Conservation (phyloP, 257 asterid species). For the Echium plantagineum region DNA sequence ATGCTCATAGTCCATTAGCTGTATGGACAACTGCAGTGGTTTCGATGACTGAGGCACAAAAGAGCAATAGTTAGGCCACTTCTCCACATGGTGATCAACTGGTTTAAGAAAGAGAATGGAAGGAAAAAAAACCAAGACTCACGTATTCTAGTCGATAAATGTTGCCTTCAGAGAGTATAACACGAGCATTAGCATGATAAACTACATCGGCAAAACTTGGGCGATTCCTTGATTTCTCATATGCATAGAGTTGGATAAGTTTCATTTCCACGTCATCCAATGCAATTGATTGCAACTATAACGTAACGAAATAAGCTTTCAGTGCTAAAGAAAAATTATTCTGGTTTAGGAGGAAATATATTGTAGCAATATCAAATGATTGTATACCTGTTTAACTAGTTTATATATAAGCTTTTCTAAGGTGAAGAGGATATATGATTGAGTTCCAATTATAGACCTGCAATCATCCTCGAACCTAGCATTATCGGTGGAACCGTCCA, state of each 20-base stretch:
- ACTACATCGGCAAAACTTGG: constrained; percentile 44
- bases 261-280: constrained; percentile 60
- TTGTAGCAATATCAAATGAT: no score
- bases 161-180: constrained; percentile 46
- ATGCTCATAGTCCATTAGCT: constrained; percentile 63
- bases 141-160: constrained; percentile 77
- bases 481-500: constrained; percentile 76
- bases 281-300: constrained; percentile 56
- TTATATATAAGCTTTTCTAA: constrained; percentile 90
- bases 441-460: constrained; percentile 82
- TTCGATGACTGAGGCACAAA: constrained; percentile 42
- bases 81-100: constrained; percentile 1
- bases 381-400: constrained; percentile 71
- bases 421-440: constrained; percentile 75
- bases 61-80: constrained; percentile 5
- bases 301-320: neutral
- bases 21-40: constrained; percentile 51
- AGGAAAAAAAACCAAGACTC: constrained; percentile 19
- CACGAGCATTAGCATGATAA: constrained; percentile 61
- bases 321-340: neutral
- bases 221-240: constrained; percentile 64
- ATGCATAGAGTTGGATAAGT: constrained; percentile 66
- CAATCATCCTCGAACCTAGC: constrained; percentile 95
- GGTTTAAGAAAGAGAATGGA: neutral
- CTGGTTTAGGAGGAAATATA: neutral